phyloP scores from a whole-genome alignment of 805 yeast genomes.

The Gaillardinia entomophila region DNA sequence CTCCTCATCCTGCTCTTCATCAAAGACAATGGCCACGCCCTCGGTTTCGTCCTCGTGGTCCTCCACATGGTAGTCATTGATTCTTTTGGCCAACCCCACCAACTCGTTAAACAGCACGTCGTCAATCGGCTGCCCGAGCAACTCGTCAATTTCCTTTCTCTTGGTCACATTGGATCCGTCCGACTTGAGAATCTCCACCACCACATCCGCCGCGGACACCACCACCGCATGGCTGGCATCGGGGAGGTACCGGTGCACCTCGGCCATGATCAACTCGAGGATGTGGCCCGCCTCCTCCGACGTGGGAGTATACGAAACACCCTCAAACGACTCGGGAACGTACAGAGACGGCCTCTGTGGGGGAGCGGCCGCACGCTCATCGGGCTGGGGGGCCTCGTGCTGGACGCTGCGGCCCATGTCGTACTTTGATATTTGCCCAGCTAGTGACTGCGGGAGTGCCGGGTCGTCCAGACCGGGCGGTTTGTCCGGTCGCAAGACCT shows the following conservation, averaged over 20 bases:
- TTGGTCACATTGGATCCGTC: conserved; percentile 36
- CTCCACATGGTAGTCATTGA: conserved; percentile 44
- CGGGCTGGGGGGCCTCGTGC: conserved; percentile 11
- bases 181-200: conserved; percentile 51
- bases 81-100: conserved; percentile 35
- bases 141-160: conserved; percentile 45
- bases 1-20: conserved; percentile 11
- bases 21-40: conserved; percentile 21
- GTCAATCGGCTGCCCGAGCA: conserved; percentile 34
- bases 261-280: conserved; percentile 53
- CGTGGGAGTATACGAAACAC: conserved; percentile 58
- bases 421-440: conserved; percentile 56
- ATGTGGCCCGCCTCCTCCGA: conserved; percentile 43
- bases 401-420: conserved; percentile 61
- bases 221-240: conserved; percentile 77
- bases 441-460: conserved; percentile 65
- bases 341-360: conserved; percentile 2
- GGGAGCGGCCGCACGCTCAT: conserved; percentile 6
- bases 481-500: conserved; percentile 49
- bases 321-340: conserved; percentile 35
- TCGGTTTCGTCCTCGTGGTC: conserved; percentile 8
- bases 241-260: conserved; percentile 53
- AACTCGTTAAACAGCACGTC: conserved; percentile 44
- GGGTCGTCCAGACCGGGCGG: conserved; percentile 35
- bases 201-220: conserved; percentile 64